Evolutionary conservation across 345 rosid species (phyloP).

Genomic region (Gossypium thurberi): DNA sequence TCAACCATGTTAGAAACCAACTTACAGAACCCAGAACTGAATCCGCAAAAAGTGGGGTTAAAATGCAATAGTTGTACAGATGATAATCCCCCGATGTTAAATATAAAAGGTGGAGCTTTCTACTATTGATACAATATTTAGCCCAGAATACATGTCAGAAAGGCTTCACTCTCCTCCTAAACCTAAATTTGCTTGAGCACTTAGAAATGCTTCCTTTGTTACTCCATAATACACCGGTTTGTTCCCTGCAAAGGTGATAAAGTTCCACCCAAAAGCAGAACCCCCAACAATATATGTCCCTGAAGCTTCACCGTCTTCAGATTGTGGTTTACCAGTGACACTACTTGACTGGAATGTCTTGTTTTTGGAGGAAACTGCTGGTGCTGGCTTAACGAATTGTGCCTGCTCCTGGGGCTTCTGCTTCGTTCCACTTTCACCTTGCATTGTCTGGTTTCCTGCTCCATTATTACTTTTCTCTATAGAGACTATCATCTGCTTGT

Average conservation of each 20-base stretch:
- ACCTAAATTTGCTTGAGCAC: constrained; percentile 27
- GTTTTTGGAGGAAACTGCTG: constrained; percentile 25
- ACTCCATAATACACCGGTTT: constrained; percentile 54
- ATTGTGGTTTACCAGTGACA: constrained; percentile 22
- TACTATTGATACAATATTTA: neutral
- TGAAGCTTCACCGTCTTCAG: constrained; percentile 23
- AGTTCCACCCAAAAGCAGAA: constrained; percentile 91
- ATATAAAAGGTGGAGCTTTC: neutral
- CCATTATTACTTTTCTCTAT: constrained; percentile 22
- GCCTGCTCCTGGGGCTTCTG: constrained; percentile 21
- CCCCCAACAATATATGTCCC: constrained; percentile 57
- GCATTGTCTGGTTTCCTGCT: constrained; percentile 26
- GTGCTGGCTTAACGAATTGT: constrained; percentile 13
- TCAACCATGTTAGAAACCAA: neutral
- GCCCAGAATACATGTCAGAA: neutral
- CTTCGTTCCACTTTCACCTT: constrained; percentile 35
- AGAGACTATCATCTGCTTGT: constrained; percentile 38
- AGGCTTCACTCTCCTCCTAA: constrained; percentile 11
- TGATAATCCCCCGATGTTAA: neutral
- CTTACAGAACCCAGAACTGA: neutral
- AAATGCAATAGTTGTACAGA: neutral
- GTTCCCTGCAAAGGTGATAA: constrained; percentile 45
- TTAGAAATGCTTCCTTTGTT: constrained; percentile 65
- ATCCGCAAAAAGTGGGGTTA: neutral
- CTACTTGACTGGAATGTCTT: constrained; percentile 15